These are phyloP conservation scores for Phaffia tasmanica DNA, from an alignment of 768 basidiomycete species.

Conservation along the genomic window DNA sequence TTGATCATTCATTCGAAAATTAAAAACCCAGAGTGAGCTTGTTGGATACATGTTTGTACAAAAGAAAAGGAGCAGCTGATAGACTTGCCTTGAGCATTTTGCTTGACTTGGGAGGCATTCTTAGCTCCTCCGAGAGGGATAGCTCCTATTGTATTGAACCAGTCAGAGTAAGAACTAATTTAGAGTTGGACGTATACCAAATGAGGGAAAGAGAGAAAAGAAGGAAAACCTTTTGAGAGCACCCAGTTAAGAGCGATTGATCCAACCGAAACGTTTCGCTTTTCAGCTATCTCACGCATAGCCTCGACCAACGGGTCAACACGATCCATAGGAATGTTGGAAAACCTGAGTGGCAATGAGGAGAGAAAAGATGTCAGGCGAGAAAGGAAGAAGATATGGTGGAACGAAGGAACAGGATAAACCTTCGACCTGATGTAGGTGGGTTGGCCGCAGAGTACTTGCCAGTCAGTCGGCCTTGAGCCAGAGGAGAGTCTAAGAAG, in stretches of 20 bases:
- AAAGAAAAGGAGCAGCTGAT: background rate
- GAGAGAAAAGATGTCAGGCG: background rate
- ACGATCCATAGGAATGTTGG: constrained; percentile 33
- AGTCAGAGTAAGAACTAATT: background rate
- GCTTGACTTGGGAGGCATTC: constrained; percentile 34
- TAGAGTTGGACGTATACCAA: too few species aligned
- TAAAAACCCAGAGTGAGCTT: background rate
- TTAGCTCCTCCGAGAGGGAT: constrained; percentile 37
- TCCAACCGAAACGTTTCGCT: constrained; percentile 33
- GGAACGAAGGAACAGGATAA: constrained; percentile 11
- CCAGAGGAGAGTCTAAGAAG: constrained; percentile 35
- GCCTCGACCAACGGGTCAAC: constrained; percentile 34
- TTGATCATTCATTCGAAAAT: background rate
- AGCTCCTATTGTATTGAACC: constrained; percentile 6
- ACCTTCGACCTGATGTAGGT: constrained; percentile 32
- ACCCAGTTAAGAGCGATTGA: constrained; percentile 39
- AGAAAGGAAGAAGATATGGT: background rate
- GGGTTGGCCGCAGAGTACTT: constrained; percentile 36
- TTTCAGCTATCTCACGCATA: constrained; percentile 32
- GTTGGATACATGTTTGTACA: background rate
- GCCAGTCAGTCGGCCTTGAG: constrained; percentile 37
- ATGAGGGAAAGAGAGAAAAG: too few species aligned
- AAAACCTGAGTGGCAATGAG: constrained; percentile 11
- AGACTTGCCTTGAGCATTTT: constrained; percentile 24
- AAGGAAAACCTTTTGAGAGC: constrained; percentile 31